Evolutionary conservation across 768 basidiomycete species (phyloP).

Genomic region (Udeniomyces megalosporus): DNA sequence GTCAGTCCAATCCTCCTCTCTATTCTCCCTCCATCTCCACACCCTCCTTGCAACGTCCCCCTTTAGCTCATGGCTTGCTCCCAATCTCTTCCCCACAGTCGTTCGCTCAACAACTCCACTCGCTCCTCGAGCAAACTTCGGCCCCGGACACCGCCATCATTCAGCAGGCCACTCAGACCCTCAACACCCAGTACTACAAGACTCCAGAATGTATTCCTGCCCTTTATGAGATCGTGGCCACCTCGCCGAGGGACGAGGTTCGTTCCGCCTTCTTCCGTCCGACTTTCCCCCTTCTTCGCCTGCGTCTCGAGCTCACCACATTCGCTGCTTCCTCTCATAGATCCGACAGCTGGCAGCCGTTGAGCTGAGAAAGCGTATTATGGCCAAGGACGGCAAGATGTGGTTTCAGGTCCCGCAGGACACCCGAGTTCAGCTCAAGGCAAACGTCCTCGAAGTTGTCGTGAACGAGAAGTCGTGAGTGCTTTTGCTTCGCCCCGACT

Average conservation of each 20-base stretch:
- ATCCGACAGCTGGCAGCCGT: slow-evolving; percentile 93
- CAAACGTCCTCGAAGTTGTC: slow-evolving; percentile 58
- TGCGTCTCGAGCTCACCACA: neutral
- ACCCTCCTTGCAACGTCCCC: no score
- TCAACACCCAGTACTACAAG: slow-evolving; percentile 89
- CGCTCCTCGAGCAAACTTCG: slow-evolving; percentile 67
- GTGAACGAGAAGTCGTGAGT: slow-evolving; percentile 61
- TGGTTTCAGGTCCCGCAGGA: slow-evolving; percentile 58
- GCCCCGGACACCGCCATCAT: slow-evolving; percentile 76
- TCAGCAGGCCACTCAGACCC: slow-evolving; percentile 81
- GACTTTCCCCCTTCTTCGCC: neutral
- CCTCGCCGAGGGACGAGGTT: slow-evolving; percentile 47
- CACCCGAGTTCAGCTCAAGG: slow-evolving; percentile 69
- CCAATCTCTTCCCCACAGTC: neutral
- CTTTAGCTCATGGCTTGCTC: neutral
- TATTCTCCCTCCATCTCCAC: no score
- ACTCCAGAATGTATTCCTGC: slow-evolving; percentile 78
- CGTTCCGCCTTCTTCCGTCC: slow-evolving; percentile 24
- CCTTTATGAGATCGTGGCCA: slow-evolving; percentile 69
- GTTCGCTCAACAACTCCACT: slow-evolving; percentile 50
- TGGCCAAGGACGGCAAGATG: slow-evolving; percentile 57
- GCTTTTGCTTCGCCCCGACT: slow-evolving; percentile 3
- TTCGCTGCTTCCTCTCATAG: slow-evolving; percentile 32
- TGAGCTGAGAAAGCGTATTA: slow-evolving; percentile 83
- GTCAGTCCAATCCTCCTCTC: no score